Evolutionary conservation across 768 basidiomycete genomes (phyloP), one percentile per base, ranked within the genome.

Genomic region (Panellus pusillus): DNA sequence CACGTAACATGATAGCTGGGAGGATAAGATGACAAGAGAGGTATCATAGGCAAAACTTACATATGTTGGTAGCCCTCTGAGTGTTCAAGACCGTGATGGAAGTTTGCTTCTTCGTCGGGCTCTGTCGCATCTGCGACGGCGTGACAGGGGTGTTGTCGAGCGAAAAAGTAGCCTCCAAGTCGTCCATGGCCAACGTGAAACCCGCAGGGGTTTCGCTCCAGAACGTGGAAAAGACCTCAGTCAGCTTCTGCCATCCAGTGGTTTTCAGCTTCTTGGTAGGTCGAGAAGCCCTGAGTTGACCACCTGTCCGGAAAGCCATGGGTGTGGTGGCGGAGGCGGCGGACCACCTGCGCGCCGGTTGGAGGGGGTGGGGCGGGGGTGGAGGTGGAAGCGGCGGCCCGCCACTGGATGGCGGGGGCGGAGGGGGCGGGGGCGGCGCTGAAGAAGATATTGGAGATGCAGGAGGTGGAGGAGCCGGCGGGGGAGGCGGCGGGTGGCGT

Each of bases 171-270:
- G 81, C 73, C 56, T 88, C 87, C 27, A 98, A 72, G 63, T 93
- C 93, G 4, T 77, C 75, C 60, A 93, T 66, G 50, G 84, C 77
- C 41, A 93, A 74, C 4, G 73, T 55, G 1, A 79, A 58, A 12
- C 69, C 63, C 0, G 66, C n/a, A 4, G 70, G 62, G 9, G 81
- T 55, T 27, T 89, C 86, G 46, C 74, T 76, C 91, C 92, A 98
- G 9, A 98, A 77, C 1, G 89, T 89, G 7, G 77, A 62, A 3
- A 61, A 56, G 4, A 78, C 60, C 6, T 65, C 66, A n/a, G 77
- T 71, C 5, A 94, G 57, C 61, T 96, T 95, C 58, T 84, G 87
- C 93, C 94, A 96, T 67, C 93, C 74, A 97, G 93, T 2, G 94
- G 90, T 68, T 89, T 87, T n/a, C 47, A 91, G 66, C 43, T 80